These are phyloP conservation scores for Coemansia sp. DNA, from an alignment of 371 early-diverging fungal species.

Conservation along the genomic window DNA sequence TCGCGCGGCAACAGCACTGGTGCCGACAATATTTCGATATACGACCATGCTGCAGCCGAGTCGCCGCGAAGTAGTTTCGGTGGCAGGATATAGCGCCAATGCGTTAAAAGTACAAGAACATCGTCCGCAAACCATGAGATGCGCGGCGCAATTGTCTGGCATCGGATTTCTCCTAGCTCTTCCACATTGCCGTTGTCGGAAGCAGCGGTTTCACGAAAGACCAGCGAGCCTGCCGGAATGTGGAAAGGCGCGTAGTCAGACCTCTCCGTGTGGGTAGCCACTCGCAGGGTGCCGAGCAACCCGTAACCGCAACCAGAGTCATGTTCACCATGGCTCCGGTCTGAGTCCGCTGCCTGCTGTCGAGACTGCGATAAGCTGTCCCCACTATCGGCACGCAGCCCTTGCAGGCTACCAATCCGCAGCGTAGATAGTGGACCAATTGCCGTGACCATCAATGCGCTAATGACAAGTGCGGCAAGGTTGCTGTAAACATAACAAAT, in stretches of 20 bases:
- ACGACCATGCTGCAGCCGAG: slow-evolving; percentile 8
- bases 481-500: not conserved
- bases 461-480: too few relatives aligned
- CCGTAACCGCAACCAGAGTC: slow-evolving; percentile 9
- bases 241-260: slow-evolving; percentile 14
- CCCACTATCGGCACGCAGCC: not conserved
- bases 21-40: slow-evolving; percentile 25
- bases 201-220: slow-evolving; percentile 9
- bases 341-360: too few relatives aligned
- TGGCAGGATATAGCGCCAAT: slow-evolving; percentile 34
- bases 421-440: slow-evolving; percentile 9
- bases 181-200: not conserved
- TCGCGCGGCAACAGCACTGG: slow-evolving; percentile 20
- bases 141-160: slow-evolving; percentile 14
- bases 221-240: slow-evolving; percentile 20
- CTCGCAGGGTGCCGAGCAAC: slow-evolving; percentile 27
- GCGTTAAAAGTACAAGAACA: slow-evolving; percentile 19
- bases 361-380: not conserved
- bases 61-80: slow-evolving; percentile 8
- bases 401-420: slow-evolving; percentile 3
- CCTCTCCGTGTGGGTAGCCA: slow-evolving; percentile 19
- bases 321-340: not conserved
- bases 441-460: not conserved
- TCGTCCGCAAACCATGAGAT: slow-evolving; percentile 23
- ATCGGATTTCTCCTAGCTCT: slow-evolving; percentile 12